Evolutionary conservation across 2,329 filamentous ascomycete species (phyloP).

Genomic region (Hypocrella siamensis): DNA sequence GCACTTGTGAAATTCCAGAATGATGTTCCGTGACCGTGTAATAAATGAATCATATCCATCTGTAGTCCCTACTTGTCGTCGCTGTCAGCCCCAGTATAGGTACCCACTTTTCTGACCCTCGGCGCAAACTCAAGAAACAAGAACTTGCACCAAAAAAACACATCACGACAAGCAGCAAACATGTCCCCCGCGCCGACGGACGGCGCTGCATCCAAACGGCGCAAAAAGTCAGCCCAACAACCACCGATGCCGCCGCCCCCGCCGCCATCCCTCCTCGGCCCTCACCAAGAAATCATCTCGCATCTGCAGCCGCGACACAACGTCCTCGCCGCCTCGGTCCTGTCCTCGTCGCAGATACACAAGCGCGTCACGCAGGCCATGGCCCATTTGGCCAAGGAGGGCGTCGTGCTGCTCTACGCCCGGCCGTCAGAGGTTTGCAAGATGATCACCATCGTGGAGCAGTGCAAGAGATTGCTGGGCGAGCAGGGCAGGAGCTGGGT

Average conservation of each 20-base stretch:
- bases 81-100: too few species aligned
- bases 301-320: constrained; percentile 31
- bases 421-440: constrained; percentile 41
- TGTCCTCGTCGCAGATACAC: constrained; percentile 44
- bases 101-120: too few species aligned
- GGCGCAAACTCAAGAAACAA: too few species aligned
- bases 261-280: constrained; percentile 12
- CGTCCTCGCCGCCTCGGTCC: constrained; percentile 35
- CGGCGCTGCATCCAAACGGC: neutral
- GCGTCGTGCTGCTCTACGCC: constrained; percentile 31
- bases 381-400: constrained; percentile 23
- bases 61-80: too few species aligned
- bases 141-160: too few species aligned
- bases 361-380: constrained; percentile 32
- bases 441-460: constrained; percentile 52
- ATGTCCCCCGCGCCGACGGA: too few species aligned
- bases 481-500: constrained; percentile 31
- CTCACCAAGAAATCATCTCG: constrained; percentile 25
- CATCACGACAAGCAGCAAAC: too few species aligned
- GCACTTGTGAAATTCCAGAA: too few species aligned
- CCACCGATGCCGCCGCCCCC: constrained; percentile 1
- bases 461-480: constrained; percentile 40
- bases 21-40: too few species aligned
- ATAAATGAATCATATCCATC: too few species aligned
- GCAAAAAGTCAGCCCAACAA: constrained; percentile 2